These are phyloP conservation scores for Pterocarpus santalinus DNA, from an alignment of 306 rosid species.

Conservation along the genomic window DNA sequence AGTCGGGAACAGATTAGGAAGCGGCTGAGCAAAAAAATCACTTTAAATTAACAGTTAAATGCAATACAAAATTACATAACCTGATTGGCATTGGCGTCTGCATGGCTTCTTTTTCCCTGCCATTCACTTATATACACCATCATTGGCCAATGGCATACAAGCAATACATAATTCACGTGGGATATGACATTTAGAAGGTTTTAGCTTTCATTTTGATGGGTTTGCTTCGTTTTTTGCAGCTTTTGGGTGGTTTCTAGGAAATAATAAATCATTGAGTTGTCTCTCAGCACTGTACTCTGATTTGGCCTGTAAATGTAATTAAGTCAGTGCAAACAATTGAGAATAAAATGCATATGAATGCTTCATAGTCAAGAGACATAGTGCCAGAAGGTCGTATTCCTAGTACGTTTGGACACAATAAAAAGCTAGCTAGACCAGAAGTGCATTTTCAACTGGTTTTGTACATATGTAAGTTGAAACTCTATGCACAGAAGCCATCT, in stretches of 20 bases:
- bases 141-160: slow-evolving; percentile 33
- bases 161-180: slow-evolving; percentile 41
- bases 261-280: slow-evolving; percentile 80
- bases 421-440: not conserved
- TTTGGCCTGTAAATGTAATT: slow-evolving; percentile 69
- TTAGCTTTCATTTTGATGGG: slow-evolving; percentile 65
- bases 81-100: slow-evolving; percentile 35
- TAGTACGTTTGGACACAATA: too few relatives aligned
- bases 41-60: slow-evolving; percentile 52
- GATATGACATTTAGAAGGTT: slow-evolving; percentile 27
- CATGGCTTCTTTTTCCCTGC: slow-evolving; percentile 45
- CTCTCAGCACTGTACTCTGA: slow-evolving; percentile 93
- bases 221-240: slow-evolving; percentile 70
- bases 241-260: slow-evolving; percentile 75
- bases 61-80: slow-evolving; percentile 54
- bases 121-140: slow-evolving; percentile 44
- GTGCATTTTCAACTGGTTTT: slow-evolving; percentile 17
- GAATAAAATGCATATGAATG: not conserved
- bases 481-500: not conserved
- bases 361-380: slow-evolving; percentile 12
- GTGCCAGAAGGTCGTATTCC: not conserved
- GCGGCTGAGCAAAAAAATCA: slow-evolving; percentile 44
- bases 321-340: slow-evolving; percentile 33
- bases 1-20: not conserved
- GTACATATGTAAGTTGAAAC: not conserved